Base-by-base conservation (phyloP, 768 basidiomycete genomes). In the Chiua virens region DNA sequence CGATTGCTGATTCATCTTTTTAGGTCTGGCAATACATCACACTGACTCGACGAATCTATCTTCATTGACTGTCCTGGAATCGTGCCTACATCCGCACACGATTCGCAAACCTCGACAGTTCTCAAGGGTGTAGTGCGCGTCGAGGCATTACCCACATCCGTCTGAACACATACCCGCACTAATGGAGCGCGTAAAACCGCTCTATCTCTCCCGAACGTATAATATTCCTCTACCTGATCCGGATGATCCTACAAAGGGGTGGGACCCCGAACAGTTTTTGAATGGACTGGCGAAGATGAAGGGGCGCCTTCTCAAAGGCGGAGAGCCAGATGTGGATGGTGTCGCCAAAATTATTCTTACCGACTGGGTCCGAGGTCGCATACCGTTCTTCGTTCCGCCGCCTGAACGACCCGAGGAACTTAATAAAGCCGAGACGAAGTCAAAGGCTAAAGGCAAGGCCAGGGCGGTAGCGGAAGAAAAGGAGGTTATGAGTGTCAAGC, bases 41-140 rank as follows among this genome's bases (percentile, higher is more conserved):
- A 25, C 76, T 99, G 37, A 99, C 95, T 53, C 83, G 88, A 56
- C 82, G 90, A 47, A 99, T 99, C 67, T 99, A 98, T 76, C 87
- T n/a, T 99, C 59, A 98, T 99, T 74, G 97, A 99, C 72, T 99
- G 97, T 67, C 97, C 97, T 25, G 97, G 97, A 43, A 91, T 98
- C 69, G 97, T 98, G 2, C 96, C 96, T 3, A 87, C 93, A 17
- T 95, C 93, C 21, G 89, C 92, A 3, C 79, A 89, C 55, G 95
- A 98, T 70, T 82, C 89, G 3, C 87, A 96, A 64, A 92, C 92
- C 0, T 82, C 85, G 15, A 97, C 86, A 5, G 97, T 98, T 21
- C 81, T 99, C 52, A 99, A 99, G 72, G 97, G 96, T 18, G 95
- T 98, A 43, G 84, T 98, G 35, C 89, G 96, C 52, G 92, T 98